Percentiles rank a stretch among this genome's conserved stretches.
Evolutionary conservation across 2,329 filamentous ascomycete species (phyloP).

Genomic region (Cercospora zeae-maydis): DNA sequence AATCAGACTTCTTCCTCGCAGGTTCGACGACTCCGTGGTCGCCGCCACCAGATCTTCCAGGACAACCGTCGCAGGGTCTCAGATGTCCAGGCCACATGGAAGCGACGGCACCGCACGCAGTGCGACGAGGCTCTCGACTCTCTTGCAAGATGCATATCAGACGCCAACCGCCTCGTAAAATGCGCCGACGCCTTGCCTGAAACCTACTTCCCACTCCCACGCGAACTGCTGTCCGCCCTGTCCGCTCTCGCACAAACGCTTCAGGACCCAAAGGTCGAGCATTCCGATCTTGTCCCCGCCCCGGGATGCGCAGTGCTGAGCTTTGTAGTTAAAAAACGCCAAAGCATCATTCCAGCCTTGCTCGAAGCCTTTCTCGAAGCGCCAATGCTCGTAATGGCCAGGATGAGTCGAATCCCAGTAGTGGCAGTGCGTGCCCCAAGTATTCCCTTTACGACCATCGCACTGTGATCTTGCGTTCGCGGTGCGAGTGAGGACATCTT

Average conservation of each 20-base stretch:
- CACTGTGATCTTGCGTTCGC: slow-evolving; percentile 42
- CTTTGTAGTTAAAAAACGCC: slow-evolving; percentile 49
- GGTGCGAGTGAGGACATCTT: slow-evolving; percentile 40
- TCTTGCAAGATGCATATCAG: slow-evolving; percentile 9
- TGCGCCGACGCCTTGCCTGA: slow-evolving; percentile 46
- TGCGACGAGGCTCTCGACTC: neutral
- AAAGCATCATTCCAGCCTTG: slow-evolving; percentile 55
- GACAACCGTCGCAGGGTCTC: neutral
- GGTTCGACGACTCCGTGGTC: neutral
- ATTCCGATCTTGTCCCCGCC: slow-evolving; percentile 55
- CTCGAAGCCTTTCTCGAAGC: slow-evolving; percentile 55
- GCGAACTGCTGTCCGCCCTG: slow-evolving; percentile 44
- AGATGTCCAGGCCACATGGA: neutral
- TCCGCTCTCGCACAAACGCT: slow-evolving; percentile 52
- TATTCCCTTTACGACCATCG: slow-evolving; percentile 37
- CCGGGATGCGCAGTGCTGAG: slow-evolving; percentile 32
- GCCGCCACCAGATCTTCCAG: neutral
- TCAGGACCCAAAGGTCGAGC: slow-evolving; percentile 57
- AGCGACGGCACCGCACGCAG: neutral
- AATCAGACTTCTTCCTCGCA: neutral
- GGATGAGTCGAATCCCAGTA: slow-evolving; percentile 51
- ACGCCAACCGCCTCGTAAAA: slow-evolving; percentile 38
- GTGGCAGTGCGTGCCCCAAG: slow-evolving; percentile 44
- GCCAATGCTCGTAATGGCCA: slow-evolving; percentile 50
- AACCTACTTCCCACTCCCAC: slow-evolving; percentile 53